These are phyloP conservation scores for Fusarium circinatum DNA, from an alignment of 2,329 filamentous ascomycete genomes.

Conservation along the genomic window DNA sequence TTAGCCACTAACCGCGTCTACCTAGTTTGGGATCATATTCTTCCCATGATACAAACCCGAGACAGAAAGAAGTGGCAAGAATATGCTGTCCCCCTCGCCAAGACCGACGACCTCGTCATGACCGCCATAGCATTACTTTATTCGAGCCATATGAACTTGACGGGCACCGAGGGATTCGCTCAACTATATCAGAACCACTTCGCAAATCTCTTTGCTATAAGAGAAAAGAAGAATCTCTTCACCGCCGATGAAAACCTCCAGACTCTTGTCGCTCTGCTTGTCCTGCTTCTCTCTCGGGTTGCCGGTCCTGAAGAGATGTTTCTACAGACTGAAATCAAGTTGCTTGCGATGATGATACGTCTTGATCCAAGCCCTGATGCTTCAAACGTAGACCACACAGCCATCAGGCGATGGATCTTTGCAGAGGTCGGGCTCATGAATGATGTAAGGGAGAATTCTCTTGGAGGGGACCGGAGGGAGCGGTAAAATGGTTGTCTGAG, in stretches of 20 bases:
- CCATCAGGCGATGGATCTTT: too few species aligned
- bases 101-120: constrained; percentile 38
- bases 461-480: too few species aligned
- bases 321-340: too few species aligned
- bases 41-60: constrained; percentile 37
- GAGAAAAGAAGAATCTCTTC: not conserved
- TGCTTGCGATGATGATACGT: too few species aligned
- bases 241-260: not conserved
- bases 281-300: not conserved
- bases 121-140: constrained; percentile 29
- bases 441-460: too few species aligned
- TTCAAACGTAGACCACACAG: too few species aligned
- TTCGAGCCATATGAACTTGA: not conserved
- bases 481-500: too few species aligned
- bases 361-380: too few species aligned
- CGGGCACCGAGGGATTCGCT: too few species aligned
- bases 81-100: constrained; percentile 32
- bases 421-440: too few species aligned
- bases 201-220: too few species aligned
- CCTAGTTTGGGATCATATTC: constrained; percentile 38
- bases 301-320: fast-evolving
- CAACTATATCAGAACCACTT: too few species aligned
- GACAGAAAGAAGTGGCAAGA: constrained; percentile 35
- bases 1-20: not conserved
- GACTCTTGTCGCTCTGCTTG: not conserved